Base-by-base conservation (phyloP, 441 rosid species). In the Geranium incanum region DNA sequence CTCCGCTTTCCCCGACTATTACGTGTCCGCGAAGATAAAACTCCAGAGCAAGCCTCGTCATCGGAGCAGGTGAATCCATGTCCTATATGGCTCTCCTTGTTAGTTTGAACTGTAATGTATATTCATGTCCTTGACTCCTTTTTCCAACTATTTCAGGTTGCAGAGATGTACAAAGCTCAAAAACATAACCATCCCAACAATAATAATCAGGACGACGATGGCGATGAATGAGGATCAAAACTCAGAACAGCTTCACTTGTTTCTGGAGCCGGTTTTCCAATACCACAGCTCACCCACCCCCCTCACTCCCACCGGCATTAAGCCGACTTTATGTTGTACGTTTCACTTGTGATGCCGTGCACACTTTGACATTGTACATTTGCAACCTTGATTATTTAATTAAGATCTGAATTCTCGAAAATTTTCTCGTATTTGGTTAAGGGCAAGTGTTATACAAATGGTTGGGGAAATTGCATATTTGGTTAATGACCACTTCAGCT, bases 1-100 rank as follows among this genome's bases (percentile, higher is more conserved):
- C 92, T 90, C 13, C 90, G 96, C 12, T 95, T 92, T 84, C 97
- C 99, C 23, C 93, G 96, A 11, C 82, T 92, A 28, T 60, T 92
- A 43, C 91, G 88, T 66, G 95, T 92, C 76, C 81, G 97, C 38
- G 91, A 84, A 76, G 97, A 95, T 72, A 92, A 92, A 84, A 72
- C 80, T 41, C 97, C 97, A 21, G 97, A 90, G 81, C 81, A 85
- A 39, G 96, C 96, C 63, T 77, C 97, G 71, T 83, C 97, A 60
- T 80, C 97, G 3, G 96, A 89, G 67, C 96, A 87, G 95, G 97
- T 95, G 72, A 78, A 77, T 50, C 48, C 66, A 23, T 23, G 38
- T 71, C 37, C 69, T 77, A 12, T 6, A 62, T 74, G 39, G 23
- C 28, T 52, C 36, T 70, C 7, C 37, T 48, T 66, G 63, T 37